Percentiles rank a stretch among this genome's conserved stretches.
Evolutionary conservation across 2,329 filamentous ascomycete genomes (phyloP).

Genomic region (Curvularia lunata): DNA sequence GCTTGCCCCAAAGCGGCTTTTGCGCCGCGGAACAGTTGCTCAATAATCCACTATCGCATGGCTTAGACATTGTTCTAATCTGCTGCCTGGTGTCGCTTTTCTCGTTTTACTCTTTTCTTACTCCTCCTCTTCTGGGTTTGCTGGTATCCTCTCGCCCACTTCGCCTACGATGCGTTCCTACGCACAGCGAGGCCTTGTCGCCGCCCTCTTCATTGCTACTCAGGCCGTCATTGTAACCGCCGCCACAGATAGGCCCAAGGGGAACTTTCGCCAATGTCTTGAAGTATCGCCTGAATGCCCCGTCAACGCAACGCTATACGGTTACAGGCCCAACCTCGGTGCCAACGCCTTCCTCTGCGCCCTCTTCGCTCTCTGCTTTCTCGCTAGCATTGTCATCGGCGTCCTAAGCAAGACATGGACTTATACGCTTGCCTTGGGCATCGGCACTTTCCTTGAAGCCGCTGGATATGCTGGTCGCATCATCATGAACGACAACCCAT

Average conservation of each 20-base stretch:
- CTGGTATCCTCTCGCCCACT: not conserved
- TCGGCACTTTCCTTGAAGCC: constrained; percentile 52
- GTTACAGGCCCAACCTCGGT: constrained; percentile 49
- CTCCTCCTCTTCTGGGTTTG: not conserved
- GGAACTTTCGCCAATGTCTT: constrained; percentile 31
- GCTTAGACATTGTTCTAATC: constrained; percentile 7
- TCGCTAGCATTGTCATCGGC: constrained; percentile 27
- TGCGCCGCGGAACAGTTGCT: constrained; percentile 4
- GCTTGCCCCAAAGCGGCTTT: constrained; percentile 4
- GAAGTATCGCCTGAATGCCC: constrained; percentile 38
- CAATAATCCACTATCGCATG: constrained; percentile 6
- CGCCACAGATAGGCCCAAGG: constrained; percentile 27
- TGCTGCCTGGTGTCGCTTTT: constrained; percentile 3
- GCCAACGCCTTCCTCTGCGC: constrained; percentile 49
- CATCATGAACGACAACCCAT: constrained; percentile 53
- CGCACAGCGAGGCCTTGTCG: constrained; percentile 17
- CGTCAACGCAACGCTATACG: constrained; percentile 48
- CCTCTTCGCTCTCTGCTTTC: constrained; percentile 29
- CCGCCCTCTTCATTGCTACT: constrained; percentile 15
- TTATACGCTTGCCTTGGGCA: constrained; percentile 50
- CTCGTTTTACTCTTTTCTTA: constrained; percentile 2
- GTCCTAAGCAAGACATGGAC: constrained; percentile 47
- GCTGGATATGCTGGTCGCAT: constrained; percentile 54
- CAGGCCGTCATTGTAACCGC: constrained; percentile 22
- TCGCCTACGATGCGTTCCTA: constrained; percentile 13